phyloP scores from a whole-genome alignment of 192 early-diverging fungal species.

The Anaeromyces robustus region DNA sequence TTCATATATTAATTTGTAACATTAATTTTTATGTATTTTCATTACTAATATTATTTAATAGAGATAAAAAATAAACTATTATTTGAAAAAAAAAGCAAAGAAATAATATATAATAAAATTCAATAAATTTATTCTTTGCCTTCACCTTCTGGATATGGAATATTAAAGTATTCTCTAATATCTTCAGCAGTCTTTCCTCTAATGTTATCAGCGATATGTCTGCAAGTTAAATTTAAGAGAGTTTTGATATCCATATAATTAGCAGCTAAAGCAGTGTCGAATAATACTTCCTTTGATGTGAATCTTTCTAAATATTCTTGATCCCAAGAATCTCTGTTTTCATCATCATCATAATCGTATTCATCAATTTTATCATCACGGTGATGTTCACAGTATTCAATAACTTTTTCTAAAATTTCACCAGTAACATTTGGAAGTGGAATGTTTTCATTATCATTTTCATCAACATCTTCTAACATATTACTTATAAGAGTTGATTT shows the following conservation, averaged over 20 bases:
- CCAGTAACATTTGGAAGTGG: background rate
- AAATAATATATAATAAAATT: too few relatives aligned
- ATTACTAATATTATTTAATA: too few relatives aligned
- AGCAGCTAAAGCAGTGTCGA: background rate
- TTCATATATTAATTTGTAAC: too few relatives aligned
- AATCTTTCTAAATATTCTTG: background rate
- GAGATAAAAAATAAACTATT: too few relatives aligned
- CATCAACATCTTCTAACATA: background rate
- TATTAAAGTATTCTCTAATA: background rate
- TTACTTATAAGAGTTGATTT: background rate
- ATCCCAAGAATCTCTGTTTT: background rate
- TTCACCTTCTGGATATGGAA: background rate
- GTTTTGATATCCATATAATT: background rate
- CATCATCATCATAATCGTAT: background rate
- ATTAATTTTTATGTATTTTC: too few relatives aligned
- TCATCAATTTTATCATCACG: background rate
- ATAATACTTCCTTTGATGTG: background rate
- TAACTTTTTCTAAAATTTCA: background rate
- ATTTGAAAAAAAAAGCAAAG: too few relatives aligned
- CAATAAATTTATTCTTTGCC: background rate
- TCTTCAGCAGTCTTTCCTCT: background rate
- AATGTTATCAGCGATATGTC: background rate
- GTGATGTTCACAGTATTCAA: too few relatives aligned
- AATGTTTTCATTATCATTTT: background rate
- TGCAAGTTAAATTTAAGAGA: background rate